Evolutionary conservation across 2,329 filamentous ascomycete species (phyloP).

Genomic region (Exserohilum turcica): DNA sequence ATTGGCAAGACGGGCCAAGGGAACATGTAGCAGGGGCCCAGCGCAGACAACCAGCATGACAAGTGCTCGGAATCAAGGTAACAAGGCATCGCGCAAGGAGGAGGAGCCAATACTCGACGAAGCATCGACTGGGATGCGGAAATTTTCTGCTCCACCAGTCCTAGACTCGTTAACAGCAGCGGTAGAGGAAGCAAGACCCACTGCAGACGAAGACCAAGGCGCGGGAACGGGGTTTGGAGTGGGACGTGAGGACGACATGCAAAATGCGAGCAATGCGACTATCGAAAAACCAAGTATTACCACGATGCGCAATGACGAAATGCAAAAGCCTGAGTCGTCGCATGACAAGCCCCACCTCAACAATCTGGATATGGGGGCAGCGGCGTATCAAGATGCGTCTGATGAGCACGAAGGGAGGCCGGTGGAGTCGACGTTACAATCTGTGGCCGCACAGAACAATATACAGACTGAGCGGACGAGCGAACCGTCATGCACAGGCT

Average conservation of each 20-base stretch:
- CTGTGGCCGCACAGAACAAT: not conserved
- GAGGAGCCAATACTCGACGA: not conserved
- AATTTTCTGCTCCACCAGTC: not conserved
- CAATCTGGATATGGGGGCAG: constrained; percentile 1
- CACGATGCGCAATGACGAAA: constrained; percentile 1
- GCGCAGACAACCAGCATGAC: not conserved
- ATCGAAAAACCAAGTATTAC: constrained; percentile 5
- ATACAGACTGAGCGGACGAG: not conserved
- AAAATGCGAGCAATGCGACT: constrained; percentile 3
- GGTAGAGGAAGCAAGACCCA: not conserved
- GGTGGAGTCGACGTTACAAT: not conserved
- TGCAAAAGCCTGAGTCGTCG: not conserved
- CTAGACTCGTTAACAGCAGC: not conserved
- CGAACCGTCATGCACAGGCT: not conserved
- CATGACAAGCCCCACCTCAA: constrained; percentile 4
- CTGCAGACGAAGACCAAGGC: not conserved
- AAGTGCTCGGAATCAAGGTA: not conserved
- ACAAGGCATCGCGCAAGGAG: not conserved
- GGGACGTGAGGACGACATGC: not conserved
- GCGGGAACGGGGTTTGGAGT: not conserved
- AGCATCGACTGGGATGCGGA: not conserved
- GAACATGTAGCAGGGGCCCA: not conserved
- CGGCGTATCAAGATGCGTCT: not conserved
- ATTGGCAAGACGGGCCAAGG: constrained; percentile 12
- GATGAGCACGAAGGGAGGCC: not conserved